phyloP scores from a whole-genome alignment of 2,329 filamentous ascomycete genomes.

The Ophiocordyceps camponoti-leonardi region DNA sequence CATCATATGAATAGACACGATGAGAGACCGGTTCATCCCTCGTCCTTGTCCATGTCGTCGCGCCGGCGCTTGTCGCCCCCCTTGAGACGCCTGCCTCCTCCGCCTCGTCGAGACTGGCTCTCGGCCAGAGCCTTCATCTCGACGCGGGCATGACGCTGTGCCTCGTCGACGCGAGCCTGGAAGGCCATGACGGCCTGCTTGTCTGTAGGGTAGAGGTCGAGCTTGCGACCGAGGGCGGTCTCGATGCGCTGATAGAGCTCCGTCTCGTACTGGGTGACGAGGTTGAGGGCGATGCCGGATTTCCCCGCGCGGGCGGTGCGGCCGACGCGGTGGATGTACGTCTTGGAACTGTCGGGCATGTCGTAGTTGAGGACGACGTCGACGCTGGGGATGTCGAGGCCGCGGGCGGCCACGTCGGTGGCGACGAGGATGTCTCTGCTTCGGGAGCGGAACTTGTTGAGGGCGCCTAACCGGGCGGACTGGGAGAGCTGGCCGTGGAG shows the following conservation, averaged over 20 bases:
- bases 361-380: slow-evolving; percentile 80
- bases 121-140: slow-evolving; percentile 74
- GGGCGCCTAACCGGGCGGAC: slow-evolving; percentile 65
- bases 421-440: slow-evolving; percentile 77
- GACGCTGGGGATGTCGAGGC: slow-evolving; percentile 84
- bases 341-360: slow-evolving; percentile 70
- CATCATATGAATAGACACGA: too few relatives aligned
- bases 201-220: slow-evolving; percentile 48
- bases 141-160: slow-evolving; percentile 59
- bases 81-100: slow-evolving; percentile 31
- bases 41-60: slow-evolving; percentile 60
- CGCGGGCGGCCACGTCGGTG: slow-evolving; percentile 84
- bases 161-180: slow-evolving; percentile 61
- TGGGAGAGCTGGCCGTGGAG: slow-evolving; percentile 87
- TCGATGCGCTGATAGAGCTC: slow-evolving; percentile 72
- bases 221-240: slow-evolving; percentile 60
- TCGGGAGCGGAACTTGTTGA: slow-evolving; percentile 76
- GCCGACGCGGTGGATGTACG: slow-evolving; percentile 79
- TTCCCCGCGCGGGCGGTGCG: slow-evolving; percentile 79
- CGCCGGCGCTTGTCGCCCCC: slow-evolving; percentile 20
- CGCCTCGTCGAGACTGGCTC: slow-evolving; percentile 32
- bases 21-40: too few relatives aligned
- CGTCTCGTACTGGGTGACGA: slow-evolving; percentile 79
- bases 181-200: slow-evolving; percentile 81
- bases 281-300: slow-evolving; percentile 59